Evolutionary conservation across 139 green algal genomes (phyloP).

Genomic region (Coccomyxa sp.): DNA sequence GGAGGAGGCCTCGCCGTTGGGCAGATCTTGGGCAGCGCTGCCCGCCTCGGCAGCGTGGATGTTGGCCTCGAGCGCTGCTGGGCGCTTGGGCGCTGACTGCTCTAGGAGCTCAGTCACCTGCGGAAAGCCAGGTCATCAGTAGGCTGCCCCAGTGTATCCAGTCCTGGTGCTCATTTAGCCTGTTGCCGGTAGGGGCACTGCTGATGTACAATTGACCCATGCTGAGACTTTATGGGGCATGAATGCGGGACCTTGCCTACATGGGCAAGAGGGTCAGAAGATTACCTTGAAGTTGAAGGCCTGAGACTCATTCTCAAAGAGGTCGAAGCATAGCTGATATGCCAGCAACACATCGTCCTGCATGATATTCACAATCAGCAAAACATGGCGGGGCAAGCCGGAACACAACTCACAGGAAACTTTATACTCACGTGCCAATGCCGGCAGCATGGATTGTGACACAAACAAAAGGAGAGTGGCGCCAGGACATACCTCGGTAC

Average conservation of each 20-base stretch:
- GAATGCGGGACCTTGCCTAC: too few relatives aligned
- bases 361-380: not conserved
- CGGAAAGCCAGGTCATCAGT: not conserved
- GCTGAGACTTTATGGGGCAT: too few relatives aligned
- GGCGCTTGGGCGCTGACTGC: not conserved
- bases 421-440: too few relatives aligned
- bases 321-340: constrained; percentile 96
- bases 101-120: not conserved
- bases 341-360: constrained; percentile 78
- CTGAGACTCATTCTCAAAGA: constrained; percentile 94
- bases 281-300: constrained; percentile 76
- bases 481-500: constrained; percentile 48
- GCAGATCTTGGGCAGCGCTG: not conserved
- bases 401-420: too few relatives aligned
- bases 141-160: too few relatives aligned
- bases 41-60: not conserved
- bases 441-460: too few relatives aligned
- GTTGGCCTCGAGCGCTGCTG: not conserved
- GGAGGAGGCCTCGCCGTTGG: not conserved
- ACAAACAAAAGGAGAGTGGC: too few relatives aligned
- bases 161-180: too few relatives aligned
- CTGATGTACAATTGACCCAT: too few relatives aligned
- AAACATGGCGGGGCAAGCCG: not conserved
- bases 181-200: too few relatives aligned
- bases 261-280: not conserved